Percentiles rank a stretch among this genome's conserved stretches.
These are phyloP conservation scores for Gynostemma pentaphyllum DNA, from an alignment of 306 rosid genomes.

Conservation along the genomic window DNA sequence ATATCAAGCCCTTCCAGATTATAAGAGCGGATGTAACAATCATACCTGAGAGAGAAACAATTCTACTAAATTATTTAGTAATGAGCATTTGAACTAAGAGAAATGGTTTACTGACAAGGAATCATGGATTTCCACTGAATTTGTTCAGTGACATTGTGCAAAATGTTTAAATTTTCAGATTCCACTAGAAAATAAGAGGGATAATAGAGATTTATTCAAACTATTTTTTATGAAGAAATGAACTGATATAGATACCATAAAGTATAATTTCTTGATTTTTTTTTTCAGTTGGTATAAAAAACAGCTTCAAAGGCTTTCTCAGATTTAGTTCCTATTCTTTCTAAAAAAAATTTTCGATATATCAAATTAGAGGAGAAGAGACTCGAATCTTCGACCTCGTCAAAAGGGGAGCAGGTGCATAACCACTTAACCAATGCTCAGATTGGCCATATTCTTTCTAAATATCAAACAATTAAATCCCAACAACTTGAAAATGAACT, in stretches of 20 bases:
- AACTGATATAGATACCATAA: background rate
- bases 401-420: no score
- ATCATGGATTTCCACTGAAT: background rate
- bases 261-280: background rate
- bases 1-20: slow-evolving; percentile 80
- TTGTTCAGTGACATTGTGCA: background rate
- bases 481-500: no score
- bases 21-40: slow-evolving; percentile 69
- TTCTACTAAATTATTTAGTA: background rate
- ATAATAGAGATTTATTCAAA: background rate
- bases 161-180: background rate
- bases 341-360: no score
- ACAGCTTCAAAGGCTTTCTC: background rate
- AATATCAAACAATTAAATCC: no score
- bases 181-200: background rate
- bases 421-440: no score
- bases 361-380: no score
- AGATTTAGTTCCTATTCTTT: no score
- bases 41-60: slow-evolving; percentile 36
- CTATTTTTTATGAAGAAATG: background rate
- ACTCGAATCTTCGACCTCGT: no score
- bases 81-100: background rate
- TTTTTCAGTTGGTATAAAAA: background rate
- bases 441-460: no score
- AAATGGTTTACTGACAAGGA: background rate